Percentiles rank a stretch among this genome's conserved stretches.
These are phyloP conservation scores for cucumber (Cucumis sativus) DNA, from an alignment of 306 rosid species.

Conservation along the genomic window Cucumber_9930_V3 NC_026656.2:10952001-10952500, in stretches of 20 bases:
- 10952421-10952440: slow-evolving; percentile 69
- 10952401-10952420: background rate
- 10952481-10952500: slow-evolving; percentile 96
- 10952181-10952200: background rate
- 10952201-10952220: background rate
- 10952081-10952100: no score
- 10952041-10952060: no score
- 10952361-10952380: background rate
- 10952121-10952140: background rate
- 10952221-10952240: background rate
- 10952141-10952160: background rate
- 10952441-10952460: slow-evolving; percentile 90
- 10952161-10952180: background rate
- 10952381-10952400: slow-evolving; percentile 4
- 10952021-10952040: no score
- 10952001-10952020: no score
- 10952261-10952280: background rate
- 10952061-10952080: no score
- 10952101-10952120: no score
- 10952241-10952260: background rate
- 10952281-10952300: background rate
- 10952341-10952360: background rate
- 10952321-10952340: background rate
- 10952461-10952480: slow-evolving; percentile 92
- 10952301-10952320: background rate